Evolutionary conservation across 1,139 yeast genomes (phyloP).

Genomic region (Sugiyamaella neomexicana): DNA sequence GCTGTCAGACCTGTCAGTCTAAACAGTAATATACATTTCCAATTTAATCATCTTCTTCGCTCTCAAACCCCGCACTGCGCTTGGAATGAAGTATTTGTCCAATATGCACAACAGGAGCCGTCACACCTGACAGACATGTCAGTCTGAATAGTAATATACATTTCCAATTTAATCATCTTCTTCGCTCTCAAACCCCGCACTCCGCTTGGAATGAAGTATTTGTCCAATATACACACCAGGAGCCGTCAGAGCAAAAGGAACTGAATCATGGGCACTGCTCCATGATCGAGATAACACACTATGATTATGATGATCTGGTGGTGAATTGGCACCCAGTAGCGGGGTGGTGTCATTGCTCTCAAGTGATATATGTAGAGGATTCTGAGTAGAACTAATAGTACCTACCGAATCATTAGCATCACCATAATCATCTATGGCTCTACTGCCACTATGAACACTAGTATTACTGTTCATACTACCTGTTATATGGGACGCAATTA

Average conservation of each 20-base stretch:
- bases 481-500: constrained; percentile 32
- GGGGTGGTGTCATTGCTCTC: constrained; percentile 1
- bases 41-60: neutral
- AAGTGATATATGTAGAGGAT: neutral
- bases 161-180: neutral
- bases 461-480: neutral
- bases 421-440: neutral
- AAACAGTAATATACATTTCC: too few relatives aligned
- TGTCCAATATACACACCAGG: constrained; percentile 24
- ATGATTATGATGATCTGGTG: neutral
- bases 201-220: constrained; percentile 22
- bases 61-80: constrained; percentile 12
- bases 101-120: constrained; percentile 22
- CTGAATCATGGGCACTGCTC: constrained; percentile 10
- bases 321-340: neutral
- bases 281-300: constrained; percentile 4
- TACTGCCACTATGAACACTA: neutral
- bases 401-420: neutral
- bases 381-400: neutral
- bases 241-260: constrained; percentile 19
- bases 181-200: constrained; percentile 1
- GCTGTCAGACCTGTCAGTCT: too few relatives aligned
- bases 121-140: too few relatives aligned
- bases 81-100: constrained; percentile 23
- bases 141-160: too few relatives aligned